Conservation (phyloP, 2,329 filamentous ascomycete species). For the Xylaria sp. region DNA sequence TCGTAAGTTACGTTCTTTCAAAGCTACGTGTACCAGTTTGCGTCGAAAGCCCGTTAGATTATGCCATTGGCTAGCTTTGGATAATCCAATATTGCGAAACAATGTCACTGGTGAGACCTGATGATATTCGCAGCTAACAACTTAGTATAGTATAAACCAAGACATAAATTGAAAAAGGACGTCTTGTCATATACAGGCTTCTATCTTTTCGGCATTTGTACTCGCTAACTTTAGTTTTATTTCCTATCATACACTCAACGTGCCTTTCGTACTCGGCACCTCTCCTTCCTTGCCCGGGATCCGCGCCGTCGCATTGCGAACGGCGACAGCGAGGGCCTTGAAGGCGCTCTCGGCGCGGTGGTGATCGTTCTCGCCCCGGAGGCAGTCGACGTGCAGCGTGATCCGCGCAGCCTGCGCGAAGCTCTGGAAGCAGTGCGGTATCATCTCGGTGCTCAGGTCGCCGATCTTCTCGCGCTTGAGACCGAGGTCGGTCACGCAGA, state of each 20-base stretch:
- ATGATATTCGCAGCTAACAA: background rate
- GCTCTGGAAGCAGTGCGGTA: slow-evolving; percentile 93
- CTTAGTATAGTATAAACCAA: background rate
- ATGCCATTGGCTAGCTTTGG: background rate
- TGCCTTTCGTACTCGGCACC: slow-evolving; percentile 95
- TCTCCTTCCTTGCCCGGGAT: slow-evolving; percentile 87
- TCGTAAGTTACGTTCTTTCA: too few relatives aligned
- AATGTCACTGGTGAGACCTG: background rate
- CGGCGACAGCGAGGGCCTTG: slow-evolving; percentile 91
- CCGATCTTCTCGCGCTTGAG: slow-evolving; percentile 93
- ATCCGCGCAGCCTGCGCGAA: slow-evolving; percentile 91
- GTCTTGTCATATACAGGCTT: background rate
- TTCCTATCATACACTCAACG: slow-evolving; percentile 67
- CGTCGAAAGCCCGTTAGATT: too few relatives aligned
- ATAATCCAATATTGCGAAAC: background rate
- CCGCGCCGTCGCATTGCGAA: slow-evolving; percentile 78
- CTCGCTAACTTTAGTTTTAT: background rate
- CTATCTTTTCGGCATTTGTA: background rate
- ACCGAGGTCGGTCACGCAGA: slow-evolving; percentile 82
- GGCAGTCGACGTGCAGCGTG: slow-evolving; percentile 94
- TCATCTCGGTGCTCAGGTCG: slow-evolving; percentile 94
- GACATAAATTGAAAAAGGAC: background rate
- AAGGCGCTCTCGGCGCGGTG: slow-evolving; percentile 96
- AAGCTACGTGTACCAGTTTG: too few relatives aligned
- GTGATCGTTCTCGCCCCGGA: slow-evolving; percentile 93